Conservation (phyloP, 805 yeast genomes). For the Hanseniaspora jakobsenii region DNA sequence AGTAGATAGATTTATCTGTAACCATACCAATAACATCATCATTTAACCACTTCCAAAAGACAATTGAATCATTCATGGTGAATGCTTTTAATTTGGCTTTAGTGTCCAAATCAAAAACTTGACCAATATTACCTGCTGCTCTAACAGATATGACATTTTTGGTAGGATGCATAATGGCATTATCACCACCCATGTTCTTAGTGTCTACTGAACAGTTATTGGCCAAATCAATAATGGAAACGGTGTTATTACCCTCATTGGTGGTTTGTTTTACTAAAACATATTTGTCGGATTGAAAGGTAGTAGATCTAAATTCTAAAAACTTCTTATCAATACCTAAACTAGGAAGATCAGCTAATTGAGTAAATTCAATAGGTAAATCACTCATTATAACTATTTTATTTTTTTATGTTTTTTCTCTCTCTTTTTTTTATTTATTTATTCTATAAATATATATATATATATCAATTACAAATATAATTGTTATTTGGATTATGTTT, state of each 20-base stretch:
- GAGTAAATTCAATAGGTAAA: slow-evolving; percentile 94
- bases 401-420: neutral
- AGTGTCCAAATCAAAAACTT: slow-evolving; percentile 76
- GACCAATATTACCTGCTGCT: slow-evolving; percentile 93
- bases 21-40: slow-evolving; percentile 67
- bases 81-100: slow-evolving; percentile 83
- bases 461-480: too few species aligned
- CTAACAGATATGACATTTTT: slow-evolving; percentile 81
- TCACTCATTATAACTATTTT: slow-evolving; percentile 35
- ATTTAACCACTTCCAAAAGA: slow-evolving; percentile 90
- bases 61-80: slow-evolving; percentile 75
- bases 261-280: slow-evolving; percentile 63
- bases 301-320: slow-evolving; percentile 85
- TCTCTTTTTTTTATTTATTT: too few species aligned
- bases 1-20: slow-evolving; percentile 61
- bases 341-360: slow-evolving; percentile 75
- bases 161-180: slow-evolving; percentile 91
- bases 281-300: slow-evolving; percentile 84
- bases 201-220: slow-evolving; percentile 70
- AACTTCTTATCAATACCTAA: slow-evolving; percentile 77
- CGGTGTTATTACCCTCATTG: slow-evolving; percentile 45
- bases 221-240: slow-evolving; percentile 78
- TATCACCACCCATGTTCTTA: slow-evolving; percentile 93
- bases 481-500: too few species aligned
- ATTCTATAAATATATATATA: too few species aligned